Conservation (phyloP, 2,329 filamentous ascomycete species). For the Corinectria fuckeliana region DNA sequence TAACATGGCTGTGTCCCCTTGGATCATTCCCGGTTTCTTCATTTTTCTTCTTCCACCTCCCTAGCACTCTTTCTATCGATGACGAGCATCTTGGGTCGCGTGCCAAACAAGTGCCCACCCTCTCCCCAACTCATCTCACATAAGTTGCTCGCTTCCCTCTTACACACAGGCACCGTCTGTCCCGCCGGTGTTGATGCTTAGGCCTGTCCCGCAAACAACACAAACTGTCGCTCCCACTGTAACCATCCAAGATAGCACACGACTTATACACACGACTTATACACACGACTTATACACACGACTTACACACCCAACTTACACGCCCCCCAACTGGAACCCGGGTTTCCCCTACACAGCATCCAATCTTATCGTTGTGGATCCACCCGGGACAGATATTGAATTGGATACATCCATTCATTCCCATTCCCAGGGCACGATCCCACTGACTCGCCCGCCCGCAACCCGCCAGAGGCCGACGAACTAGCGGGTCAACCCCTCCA, state of each 20-base stretch:
- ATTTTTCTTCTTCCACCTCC: conserved; percentile 17
- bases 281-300: conserved; percentile 1
- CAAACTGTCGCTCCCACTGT: conserved; percentile 4
- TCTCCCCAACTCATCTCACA: conserved; percentile 18
- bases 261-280: conserved; percentile 6
- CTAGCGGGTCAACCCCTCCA: not conserved
- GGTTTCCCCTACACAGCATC: not conserved
- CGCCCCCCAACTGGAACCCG: not conserved
- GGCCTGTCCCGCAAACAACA: not conserved
- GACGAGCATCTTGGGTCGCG: conserved; percentile 23
- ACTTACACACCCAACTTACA: conserved; percentile 3
- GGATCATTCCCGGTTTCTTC: conserved; percentile 2
- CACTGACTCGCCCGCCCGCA: conserved; percentile 18
- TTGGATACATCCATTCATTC: not conserved
- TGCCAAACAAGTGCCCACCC: conserved; percentile 25
- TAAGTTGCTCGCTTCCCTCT: conserved; percentile 15
- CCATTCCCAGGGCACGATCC: conserved; percentile 1
- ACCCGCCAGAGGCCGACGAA: conserved; percentile 11
- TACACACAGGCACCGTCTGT: conserved; percentile 19
- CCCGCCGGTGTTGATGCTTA: conserved; percentile 11
- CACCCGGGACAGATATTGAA: not conserved
- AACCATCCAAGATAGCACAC: conserved; percentile 7
- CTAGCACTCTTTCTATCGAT: conserved; percentile 12
- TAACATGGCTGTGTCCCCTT: conserved; percentile 21
- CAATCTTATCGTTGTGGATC: not conserved